Conservation (phyloP, 345 rosid genomes). For the Brassica nigra region DNA sequence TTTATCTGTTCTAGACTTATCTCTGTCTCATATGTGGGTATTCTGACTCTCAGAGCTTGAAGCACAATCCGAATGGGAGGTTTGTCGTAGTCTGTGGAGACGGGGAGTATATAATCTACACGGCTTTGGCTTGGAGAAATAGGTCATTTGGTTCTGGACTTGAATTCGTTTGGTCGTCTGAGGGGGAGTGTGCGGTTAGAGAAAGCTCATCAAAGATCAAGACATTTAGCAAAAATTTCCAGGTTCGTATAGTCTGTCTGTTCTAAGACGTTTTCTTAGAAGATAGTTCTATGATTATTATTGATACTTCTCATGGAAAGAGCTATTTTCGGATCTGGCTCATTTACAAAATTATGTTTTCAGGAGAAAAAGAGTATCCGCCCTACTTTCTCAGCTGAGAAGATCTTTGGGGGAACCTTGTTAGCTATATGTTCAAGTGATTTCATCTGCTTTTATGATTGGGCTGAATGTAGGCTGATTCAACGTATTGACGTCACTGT, state of each 20-base stretch:
- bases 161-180: conserved; percentile 97
- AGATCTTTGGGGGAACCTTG: conserved; percentile 83
- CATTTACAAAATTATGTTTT: conserved; percentile 35
- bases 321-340: conserved; percentile 7
- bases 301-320: conserved; percentile 15
- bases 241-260: conserved; percentile 51
- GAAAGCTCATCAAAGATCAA: conserved; percentile 95
- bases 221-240: conserved; percentile 88
- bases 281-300: conserved; percentile 2
- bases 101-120: conserved; percentile 96
- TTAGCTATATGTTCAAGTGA: conserved; percentile 98
- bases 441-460: conserved; percentile 97
- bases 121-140: conserved; percentile 99
- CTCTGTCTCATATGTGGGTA: conserved; percentile 10
- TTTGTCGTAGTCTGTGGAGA: conserved; percentile 99
- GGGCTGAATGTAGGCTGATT: conserved; percentile 98
- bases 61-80: conserved; percentile 98
- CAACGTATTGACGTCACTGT: conserved; percentile 95
- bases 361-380: conserved; percentile 92
- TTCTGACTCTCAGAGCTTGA: conserved; percentile 65
- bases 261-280: background rate
- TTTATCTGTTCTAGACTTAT: conserved; percentile 13
- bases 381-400: conserved; percentile 96
- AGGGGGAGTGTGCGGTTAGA: conserved; percentile 96
- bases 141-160: conserved; percentile 99